phyloP scores from a whole-genome alignment of 2,329 filamentous ascomycete species.

The Penicillium occitanis region DNA sequence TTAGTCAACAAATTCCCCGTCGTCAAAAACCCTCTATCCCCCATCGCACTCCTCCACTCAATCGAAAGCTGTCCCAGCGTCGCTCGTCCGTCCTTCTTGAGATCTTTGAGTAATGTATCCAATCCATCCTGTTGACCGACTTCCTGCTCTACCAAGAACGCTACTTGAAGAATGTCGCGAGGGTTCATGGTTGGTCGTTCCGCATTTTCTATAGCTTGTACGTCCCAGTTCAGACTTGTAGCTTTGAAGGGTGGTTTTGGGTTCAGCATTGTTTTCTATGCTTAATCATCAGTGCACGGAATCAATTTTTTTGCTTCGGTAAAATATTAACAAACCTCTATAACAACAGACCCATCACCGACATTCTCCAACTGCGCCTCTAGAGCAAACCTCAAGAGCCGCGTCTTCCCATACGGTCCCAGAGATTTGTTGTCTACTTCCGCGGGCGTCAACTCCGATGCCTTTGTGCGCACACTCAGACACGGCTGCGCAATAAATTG shows the following conservation, averaged over 20 bases:
- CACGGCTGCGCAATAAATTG: slow-evolving; percentile 93
- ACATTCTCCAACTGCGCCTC: slow-evolving; percentile 97
- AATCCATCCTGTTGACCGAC: slow-evolving; percentile 46
- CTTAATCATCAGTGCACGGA: slow-evolving; percentile 17
- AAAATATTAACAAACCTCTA: slow-evolving; percentile 57
- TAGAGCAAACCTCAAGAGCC: slow-evolving; percentile 64
- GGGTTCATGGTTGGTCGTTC: slow-evolving; percentile 55
- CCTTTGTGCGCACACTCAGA: slow-evolving; percentile 86
- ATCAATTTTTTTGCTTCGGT: neutral
- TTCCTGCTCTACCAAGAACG: slow-evolving; percentile 61
- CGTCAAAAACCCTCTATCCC: slow-evolving; percentile 79
- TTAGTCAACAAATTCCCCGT: slow-evolving; percentile 71
- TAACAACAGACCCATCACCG: slow-evolving; percentile 75
- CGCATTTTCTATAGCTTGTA: slow-evolving; percentile 35
- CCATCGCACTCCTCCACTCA: slow-evolving; percentile 87
- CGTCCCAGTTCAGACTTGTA: slow-evolving; percentile 57
- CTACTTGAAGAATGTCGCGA: slow-evolving; percentile 65
- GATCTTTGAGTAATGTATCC: slow-evolving; percentile 53
- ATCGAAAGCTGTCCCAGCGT: slow-evolving; percentile 80
- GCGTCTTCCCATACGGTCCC: slow-evolving; percentile 45
- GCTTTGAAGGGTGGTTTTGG: slow-evolving; percentile 55
- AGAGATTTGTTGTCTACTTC: slow-evolving; percentile 47
- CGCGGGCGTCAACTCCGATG: slow-evolving; percentile 60
- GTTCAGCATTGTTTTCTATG: slow-evolving; percentile 50
- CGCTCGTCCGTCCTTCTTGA: slow-evolving; percentile 54